phyloP scores from a whole-genome alignment of 2,329 filamentous ascomycete species.

The Penicillium rolfsii region DNA sequence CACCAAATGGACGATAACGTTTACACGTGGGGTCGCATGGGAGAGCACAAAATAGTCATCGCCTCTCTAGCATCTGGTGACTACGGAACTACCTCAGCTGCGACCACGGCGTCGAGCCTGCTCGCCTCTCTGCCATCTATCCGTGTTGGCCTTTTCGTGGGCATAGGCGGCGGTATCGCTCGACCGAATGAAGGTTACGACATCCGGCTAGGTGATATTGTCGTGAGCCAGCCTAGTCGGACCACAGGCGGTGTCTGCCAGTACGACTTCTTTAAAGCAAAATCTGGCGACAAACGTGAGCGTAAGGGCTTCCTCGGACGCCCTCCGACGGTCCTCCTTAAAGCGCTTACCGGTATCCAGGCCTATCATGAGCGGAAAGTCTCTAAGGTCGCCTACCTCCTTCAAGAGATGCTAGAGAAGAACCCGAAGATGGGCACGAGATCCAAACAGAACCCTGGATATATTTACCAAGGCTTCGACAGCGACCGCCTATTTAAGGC shows the following conservation, averaged over 20 bases:
- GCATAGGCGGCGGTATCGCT: constrained; percentile 31
- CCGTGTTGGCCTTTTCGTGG: constrained; percentile 28
- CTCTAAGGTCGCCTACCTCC: constrained; percentile 9
- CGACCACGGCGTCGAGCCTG: neutral
- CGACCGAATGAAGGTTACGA: constrained; percentile 9
- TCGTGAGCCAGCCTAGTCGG: too few relatives aligned
- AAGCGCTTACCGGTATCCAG: constrained; percentile 21
- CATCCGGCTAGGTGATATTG: too few relatives aligned
- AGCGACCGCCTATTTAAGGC: constrained; percentile 24
- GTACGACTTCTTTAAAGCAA: too few relatives aligned
- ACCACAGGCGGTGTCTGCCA: too few relatives aligned
- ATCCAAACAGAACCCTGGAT: constrained; percentile 11
- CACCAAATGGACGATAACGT: constrained; percentile 14
- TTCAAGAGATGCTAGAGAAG: constrained; percentile 11
- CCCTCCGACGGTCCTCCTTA: constrained; percentile 27
- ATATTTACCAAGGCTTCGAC: constrained; percentile 19
- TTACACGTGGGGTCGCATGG: constrained; percentile 21
- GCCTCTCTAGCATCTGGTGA: constrained; percentile 12
- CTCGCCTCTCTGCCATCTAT: constrained; percentile 21
- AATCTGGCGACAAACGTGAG: too few relatives aligned
- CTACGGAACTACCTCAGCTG: constrained; percentile 20
- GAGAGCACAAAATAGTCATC: constrained; percentile 22
- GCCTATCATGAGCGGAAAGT: constrained; percentile 19
- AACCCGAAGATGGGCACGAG: constrained; percentile 8
- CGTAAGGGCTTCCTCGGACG: too few relatives aligned